Conservation (phyloP, 2,329 filamentous ascomycete species). For the Pseudocercospora fijiensis region DNA sequence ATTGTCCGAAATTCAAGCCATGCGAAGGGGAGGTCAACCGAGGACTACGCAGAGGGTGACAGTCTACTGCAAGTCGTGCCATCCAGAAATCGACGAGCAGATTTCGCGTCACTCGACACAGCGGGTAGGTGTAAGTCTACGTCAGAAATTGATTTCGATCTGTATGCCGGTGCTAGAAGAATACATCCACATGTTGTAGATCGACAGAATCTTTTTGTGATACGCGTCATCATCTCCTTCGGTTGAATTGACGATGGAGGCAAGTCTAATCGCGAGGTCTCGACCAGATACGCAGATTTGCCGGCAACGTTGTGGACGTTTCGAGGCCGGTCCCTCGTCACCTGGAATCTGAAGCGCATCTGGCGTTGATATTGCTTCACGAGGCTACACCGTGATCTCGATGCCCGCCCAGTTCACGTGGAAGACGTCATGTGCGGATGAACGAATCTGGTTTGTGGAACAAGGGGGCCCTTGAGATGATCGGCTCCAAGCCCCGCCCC, state of each 20-base stretch:
- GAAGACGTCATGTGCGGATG: neutral
- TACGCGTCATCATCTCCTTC: neutral
- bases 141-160: neutral
- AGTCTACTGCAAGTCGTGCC: neutral
- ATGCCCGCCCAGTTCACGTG: neutral
- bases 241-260: neutral
- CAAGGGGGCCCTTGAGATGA: constrained; percentile 1
- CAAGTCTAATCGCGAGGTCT: neutral
- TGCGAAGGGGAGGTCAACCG: neutral
- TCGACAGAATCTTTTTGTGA: neutral
- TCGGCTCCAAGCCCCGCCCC: neutral
- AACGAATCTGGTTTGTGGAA: constrained; percentile 3
- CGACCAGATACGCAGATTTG: neutral
- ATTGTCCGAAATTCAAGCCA: constrained; percentile 2
- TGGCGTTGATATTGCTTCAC: neutral
- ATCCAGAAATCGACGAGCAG: neutral
- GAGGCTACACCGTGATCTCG: neutral
- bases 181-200: neutral
- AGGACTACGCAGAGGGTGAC: constrained; percentile 2
- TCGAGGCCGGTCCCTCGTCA: neutral
- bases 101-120: neutral
- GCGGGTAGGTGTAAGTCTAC: neutral
- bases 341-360: neutral
- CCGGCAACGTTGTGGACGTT: neutral
- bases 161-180: neutral